phyloP scores from a whole-genome alignment of 345 rosid genomes.

The Cardiospermum halicacabum region DNA sequence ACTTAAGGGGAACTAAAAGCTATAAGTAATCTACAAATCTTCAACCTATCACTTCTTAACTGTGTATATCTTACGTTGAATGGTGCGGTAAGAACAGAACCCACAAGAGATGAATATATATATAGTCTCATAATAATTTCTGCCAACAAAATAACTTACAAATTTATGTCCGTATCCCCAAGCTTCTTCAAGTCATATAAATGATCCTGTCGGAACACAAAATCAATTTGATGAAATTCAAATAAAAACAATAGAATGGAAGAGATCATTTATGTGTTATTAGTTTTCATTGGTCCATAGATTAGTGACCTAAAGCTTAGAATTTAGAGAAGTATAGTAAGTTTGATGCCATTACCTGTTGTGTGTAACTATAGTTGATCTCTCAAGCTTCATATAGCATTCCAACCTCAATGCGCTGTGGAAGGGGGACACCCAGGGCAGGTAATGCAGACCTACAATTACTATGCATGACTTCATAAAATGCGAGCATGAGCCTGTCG shows the following conservation, averaged over 20 bases:
- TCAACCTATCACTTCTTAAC: not conserved
- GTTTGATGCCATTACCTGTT: not conserved
- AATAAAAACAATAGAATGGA: not conserved
- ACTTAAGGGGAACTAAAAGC: not conserved
- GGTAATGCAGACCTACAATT: slow-evolving; percentile 67
- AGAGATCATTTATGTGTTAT: too few species aligned
- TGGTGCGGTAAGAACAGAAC: not conserved
- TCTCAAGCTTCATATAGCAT: slow-evolving; percentile 60
- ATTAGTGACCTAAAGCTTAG: too few species aligned
- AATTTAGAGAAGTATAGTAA: not conserved
- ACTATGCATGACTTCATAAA: slow-evolving; percentile 54
- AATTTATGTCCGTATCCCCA: not conserved
- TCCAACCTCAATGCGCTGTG: slow-evolving; percentile 54
- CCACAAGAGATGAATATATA: not conserved
- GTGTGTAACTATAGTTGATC: not conserved
- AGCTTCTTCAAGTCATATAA: not conserved
- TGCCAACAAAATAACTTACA: not conserved
- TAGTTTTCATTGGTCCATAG: too few species aligned
- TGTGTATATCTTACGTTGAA: not conserved
- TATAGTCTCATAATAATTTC: too few species aligned
- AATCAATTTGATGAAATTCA: not conserved
- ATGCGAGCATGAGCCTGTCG: slow-evolving; percentile 46
- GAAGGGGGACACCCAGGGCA: slow-evolving; percentile 43
- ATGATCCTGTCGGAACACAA: not conserved
- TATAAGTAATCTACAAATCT: not conserved